These are phyloP conservation scores for Aurinia saxatilis DNA, from an alignment of 345 rosid genomes.

Conservation along the genomic window DNA sequence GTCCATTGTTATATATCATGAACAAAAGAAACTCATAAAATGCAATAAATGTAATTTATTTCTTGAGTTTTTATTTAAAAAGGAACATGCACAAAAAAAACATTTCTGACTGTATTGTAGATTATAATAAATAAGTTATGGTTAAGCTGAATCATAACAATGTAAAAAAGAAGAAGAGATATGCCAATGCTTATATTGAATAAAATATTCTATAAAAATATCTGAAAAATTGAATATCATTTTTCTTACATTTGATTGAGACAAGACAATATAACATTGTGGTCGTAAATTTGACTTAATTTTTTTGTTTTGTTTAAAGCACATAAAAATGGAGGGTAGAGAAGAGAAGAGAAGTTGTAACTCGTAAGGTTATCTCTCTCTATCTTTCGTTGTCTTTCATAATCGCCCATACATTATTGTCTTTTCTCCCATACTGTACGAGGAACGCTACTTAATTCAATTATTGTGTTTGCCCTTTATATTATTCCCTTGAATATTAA, in stretches of 20 bases:
- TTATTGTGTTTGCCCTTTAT: too few species aligned
- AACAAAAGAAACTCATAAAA: not conserved
- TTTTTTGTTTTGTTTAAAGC: not conserved
- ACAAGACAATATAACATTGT: not conserved
- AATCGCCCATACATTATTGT: slow-evolving; percentile 25
- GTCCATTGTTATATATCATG: slow-evolving; percentile 9
- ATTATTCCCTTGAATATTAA: too few species aligned
- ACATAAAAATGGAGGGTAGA: slow-evolving; percentile 11
- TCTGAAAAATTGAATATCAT: too few species aligned
- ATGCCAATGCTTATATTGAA: not conserved
- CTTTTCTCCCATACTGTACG: not conserved
- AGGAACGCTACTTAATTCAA: not conserved
- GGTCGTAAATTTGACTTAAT: not conserved
- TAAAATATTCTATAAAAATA: too few species aligned
- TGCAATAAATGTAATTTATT: not conserved
- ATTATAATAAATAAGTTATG: not conserved
- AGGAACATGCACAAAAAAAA: not conserved
- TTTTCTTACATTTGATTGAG: not conserved
- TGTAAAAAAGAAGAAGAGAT: not conserved
- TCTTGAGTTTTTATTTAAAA: not conserved
- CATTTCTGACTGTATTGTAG: not conserved
- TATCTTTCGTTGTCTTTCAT: slow-evolving; percentile 13
- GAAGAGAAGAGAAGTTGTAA: not conserved
- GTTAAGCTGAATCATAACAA: not conserved
- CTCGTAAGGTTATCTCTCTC: too few species aligned